Conservation (phyloP, 2,329 filamentous ascomycete genomes). For the Plenodomus biglobosus region DNA sequence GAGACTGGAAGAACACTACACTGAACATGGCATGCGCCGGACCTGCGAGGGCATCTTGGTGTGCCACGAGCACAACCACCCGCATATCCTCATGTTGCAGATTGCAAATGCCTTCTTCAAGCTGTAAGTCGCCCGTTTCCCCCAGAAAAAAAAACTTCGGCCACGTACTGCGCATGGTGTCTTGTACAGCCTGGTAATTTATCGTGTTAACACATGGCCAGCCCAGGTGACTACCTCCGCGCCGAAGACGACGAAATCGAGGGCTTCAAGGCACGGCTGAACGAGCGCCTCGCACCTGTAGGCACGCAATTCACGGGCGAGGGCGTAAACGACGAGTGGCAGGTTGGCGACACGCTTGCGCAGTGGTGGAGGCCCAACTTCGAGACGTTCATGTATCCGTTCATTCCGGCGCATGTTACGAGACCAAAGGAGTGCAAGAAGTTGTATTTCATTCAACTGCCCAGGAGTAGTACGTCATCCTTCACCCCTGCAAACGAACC, state of each 20-base stretch:
- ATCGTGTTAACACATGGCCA: constrained; percentile 26
- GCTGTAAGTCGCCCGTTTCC: constrained; percentile 55
- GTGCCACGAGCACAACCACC: constrained; percentile 98
- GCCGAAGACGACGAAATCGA: constrained; percentile 87
- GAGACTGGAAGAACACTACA: constrained; percentile 94
- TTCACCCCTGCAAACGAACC: too few species aligned
- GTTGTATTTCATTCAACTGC: constrained; percentile 94
- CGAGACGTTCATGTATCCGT: constrained; percentile 99
- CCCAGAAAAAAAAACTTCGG: neutral
- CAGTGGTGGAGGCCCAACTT: constrained; percentile 99
- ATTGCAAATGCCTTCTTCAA: constrained; percentile 99
- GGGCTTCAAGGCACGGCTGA: constrained; percentile 91
- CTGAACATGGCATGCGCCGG: constrained; percentile 88
- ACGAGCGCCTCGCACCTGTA: constrained; percentile 92
- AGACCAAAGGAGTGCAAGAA: constrained; percentile 99
- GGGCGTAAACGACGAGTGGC: constrained; percentile 89
- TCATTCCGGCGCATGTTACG: constrained; percentile 93
- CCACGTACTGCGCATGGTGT: neutral
- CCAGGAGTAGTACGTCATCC: constrained; percentile 73
- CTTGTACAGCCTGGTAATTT: neutral
- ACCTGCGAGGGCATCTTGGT: constrained; percentile 97
- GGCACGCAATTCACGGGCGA: constrained; percentile 78
- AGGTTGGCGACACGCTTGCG: constrained; percentile 89
- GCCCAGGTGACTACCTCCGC: constrained; percentile 88
- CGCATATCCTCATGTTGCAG: constrained; percentile 97